Percentiles rank a stretch among this genome's conserved stretches.
Conservation (phyloP, 371 early-diverging fungal species). For the Mortierella sp. region DNA sequence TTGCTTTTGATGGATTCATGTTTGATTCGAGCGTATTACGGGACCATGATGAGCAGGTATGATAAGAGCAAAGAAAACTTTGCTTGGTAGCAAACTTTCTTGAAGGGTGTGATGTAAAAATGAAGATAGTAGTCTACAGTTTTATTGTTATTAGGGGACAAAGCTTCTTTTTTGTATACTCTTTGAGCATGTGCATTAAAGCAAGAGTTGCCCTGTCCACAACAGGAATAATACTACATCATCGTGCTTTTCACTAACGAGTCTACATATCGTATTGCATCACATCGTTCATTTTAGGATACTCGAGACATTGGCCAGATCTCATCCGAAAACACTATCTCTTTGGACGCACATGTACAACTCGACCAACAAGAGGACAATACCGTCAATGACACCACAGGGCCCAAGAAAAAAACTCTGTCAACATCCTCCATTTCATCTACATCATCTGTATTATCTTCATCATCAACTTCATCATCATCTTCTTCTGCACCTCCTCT, state of each 20-base stretch:
- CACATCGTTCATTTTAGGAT: not conserved
- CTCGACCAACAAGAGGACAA: not conserved
- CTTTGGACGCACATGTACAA: not conserved
- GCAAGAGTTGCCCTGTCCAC: too few relatives aligned
- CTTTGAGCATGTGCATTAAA: too few relatives aligned
- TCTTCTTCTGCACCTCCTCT: slow-evolving; percentile 5
- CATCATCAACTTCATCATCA: slow-evolving; percentile 12
- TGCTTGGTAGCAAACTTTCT: too few relatives aligned
- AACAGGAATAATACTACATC: not conserved
- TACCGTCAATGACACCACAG: not conserved
- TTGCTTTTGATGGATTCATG: slow-evolving; percentile 38
- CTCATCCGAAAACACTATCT: not conserved
- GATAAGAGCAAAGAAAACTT: not conserved
- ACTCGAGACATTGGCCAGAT: not conserved
- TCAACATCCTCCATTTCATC: slow-evolving; percentile 21
- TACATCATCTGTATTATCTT: slow-evolving; percentile 9
- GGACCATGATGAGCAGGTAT: slow-evolving; percentile 21
- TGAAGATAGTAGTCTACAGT: too few relatives aligned
- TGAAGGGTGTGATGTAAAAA: too few relatives aligned
- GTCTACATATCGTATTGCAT: not conserved
- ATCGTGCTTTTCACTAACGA: not conserved
- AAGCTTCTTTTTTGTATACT: too few relatives aligned
- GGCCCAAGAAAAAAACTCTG: slow-evolving; percentile 13
- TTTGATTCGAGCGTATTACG: slow-evolving; percentile 29
- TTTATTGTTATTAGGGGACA: too few relatives aligned